phyloP scores from a whole-genome alignment of 352 stramenopile species.

The Globisporangium cederbergense region DNA sequence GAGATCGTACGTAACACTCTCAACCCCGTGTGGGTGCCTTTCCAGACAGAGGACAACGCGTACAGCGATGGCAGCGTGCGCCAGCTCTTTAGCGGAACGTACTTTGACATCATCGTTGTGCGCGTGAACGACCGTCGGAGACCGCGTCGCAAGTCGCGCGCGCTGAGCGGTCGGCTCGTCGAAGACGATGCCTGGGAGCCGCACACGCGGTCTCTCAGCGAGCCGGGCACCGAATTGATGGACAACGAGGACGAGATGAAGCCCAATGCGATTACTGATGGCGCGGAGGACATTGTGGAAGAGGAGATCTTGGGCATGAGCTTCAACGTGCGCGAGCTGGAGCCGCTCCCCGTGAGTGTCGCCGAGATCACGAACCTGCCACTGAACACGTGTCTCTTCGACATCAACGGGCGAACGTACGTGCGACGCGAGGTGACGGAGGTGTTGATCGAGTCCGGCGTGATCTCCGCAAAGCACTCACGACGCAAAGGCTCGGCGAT shows the following conservation, averaged over 20 bases:
- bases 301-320: constrained; percentile 59
- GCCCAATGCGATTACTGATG: not conserved
- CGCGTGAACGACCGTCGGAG: constrained; percentile 50
- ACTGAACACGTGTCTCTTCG: constrained; percentile 80
- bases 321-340: constrained; percentile 68
- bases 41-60: constrained; percentile 43
- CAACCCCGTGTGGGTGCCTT: constrained; percentile 82
- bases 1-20: constrained; percentile 66
- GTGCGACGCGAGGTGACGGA: constrained; percentile 72
- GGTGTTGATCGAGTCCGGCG: constrained; percentile 56
- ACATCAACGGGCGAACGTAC: constrained; percentile 64
- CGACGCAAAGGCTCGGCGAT: constrained; percentile 74
- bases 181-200: constrained; percentile 38
- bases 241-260: constrained; percentile 31
- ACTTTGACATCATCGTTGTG: constrained; percentile 68
- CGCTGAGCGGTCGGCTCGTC: constrained; percentile 35
- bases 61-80: constrained; percentile 25
- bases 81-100: constrained; percentile 40
- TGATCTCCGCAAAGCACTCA: constrained; percentile 65
- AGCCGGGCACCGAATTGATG: constrained; percentile 28
- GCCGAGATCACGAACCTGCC: constrained; percentile 65
- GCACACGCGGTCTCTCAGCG: constrained; percentile 39
- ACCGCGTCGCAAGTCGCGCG: constrained; percentile 46
- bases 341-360: constrained; percentile 56
- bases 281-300: constrained; percentile 23